phyloP scores from a whole-genome alignment of 345 rosid genomes.

The Chamaenerion angustifolium region DNA sequence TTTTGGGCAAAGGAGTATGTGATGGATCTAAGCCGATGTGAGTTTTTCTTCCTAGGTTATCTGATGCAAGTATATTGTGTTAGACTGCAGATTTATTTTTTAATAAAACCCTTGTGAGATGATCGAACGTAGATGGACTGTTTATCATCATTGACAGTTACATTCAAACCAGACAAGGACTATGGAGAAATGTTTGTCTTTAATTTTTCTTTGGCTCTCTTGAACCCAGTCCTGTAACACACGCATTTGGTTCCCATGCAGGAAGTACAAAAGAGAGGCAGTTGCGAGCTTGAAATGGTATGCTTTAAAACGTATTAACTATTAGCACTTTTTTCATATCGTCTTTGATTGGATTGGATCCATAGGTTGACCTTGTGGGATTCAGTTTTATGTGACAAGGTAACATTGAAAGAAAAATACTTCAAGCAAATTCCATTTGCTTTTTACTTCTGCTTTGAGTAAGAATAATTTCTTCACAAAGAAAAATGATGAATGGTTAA shows the following conservation, averaged over 20 bases:
- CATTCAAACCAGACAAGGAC: too few species aligned
- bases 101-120: too few species aligned
- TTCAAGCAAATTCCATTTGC: too few species aligned
- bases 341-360: neutral
- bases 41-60: constrained; percentile 12
- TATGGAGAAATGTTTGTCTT: neutral
- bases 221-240: neutral
- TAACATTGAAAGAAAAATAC: too few species aligned
- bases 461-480: too few species aligned
- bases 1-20: constrained; percentile 13
- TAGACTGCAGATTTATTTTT: too few species aligned
- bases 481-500: too few species aligned
- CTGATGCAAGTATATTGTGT: neutral
- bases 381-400: too few species aligned
- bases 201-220: neutral
- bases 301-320: neutral
- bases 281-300: constrained; percentile 18
- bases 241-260: constrained; percentile 6
- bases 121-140: too few species aligned
- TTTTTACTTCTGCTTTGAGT: too few species aligned
- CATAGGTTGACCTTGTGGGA: too few species aligned
- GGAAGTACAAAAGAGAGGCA: constrained; percentile 19
- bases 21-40: constrained; percentile 48
- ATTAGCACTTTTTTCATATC: neutral
- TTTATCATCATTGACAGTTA: too few species aligned